Base-by-base conservation (phyloP, 495 filamentous ascomycete species). In the Penicillium bovifimosum region DNA sequence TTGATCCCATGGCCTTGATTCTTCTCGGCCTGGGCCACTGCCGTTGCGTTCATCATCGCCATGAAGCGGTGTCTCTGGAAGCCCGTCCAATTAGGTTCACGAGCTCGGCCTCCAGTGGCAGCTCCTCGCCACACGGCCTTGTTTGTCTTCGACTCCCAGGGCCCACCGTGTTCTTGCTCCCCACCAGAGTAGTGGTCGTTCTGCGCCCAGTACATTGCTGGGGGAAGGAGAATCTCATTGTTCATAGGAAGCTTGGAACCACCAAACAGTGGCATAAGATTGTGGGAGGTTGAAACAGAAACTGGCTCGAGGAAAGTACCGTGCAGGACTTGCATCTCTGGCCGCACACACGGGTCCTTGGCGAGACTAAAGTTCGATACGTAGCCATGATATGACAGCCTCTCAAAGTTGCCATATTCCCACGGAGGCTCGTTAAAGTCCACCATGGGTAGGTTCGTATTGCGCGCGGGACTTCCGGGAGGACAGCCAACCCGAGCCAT, bases 171-270 rank as follows among this genome's bases (percentile, higher is more conserved):
- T 18, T 74, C 68, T 6, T 69, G 52, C 14, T 69, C 70, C 36
- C 75, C 72, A 31, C 80, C 81, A 7, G 72, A 76, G 66, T 85
- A 88, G 10, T 78, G 74, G 35, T 76, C 70, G 34, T 87, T 79
- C 24, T 84, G 73, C 27, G 73, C 80, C 75, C 83, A 84, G 64
- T 87, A 85, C 77, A 83, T 82, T 24, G 84, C 76, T 0, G 81
- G 76, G 1, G 86, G 86, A 36, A 90, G 75, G 18, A 88, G 76
- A 47, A 88, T 86, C 48, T 88, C 86, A 65, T 87, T 88, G 68
- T 86, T 88, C 39, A 82, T 76, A 9, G 77, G 69, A 13, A 88
- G 71, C 65, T 90, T 88, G 53, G 77, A 83, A 29, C 82, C 84
- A 29, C 84, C 80, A 53, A 90, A 88, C 33, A 88, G 53, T 0